Evolutionary conservation across 1,139 yeast species (phyloP), one percentile per base, ranked within the genome.

Genomic region (Yamadazyma dushanensis): DNA sequence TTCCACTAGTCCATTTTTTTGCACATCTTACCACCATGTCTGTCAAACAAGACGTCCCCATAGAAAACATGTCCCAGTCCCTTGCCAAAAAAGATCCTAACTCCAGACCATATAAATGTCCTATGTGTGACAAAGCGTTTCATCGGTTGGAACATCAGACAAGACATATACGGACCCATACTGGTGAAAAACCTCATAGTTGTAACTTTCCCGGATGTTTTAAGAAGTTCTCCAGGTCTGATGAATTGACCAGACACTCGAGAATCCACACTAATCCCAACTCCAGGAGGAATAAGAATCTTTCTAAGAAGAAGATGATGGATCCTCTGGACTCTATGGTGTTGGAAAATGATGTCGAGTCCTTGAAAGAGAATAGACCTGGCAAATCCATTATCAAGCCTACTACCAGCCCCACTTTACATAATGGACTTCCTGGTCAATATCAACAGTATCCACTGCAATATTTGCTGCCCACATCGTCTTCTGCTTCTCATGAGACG

Each of bases 61-160:
- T 19, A 8, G 25, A 16, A 3, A 22, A 16, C 23, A 8, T 10
- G 9, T 15, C 22, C 13, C 35, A 32, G 17, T 11, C 14, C 3
- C 27, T 25, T 15, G 16, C 29, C 7, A 39, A 34, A 36, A 58
- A 57, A 43, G 66, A 60, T 36, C 60, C 63, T 8, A 34, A 49
- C 24, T 53, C 59, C 9, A 56, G 94, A 47, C 97, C 97, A 4
- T 89, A 86, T 68, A 85, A 87, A 57, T 90, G 97, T 53, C 90
- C 96, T 13, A 76, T 85, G 55, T 90, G 97, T 61, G 84, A 83
- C 38, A 87, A 90, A 65, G 95, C 96, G 1, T 90, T 90, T 57
- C 95, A 88, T 55, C 72, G 97, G 34, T 66, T 89, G 33, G 97
- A 90, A 59, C 97, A 90, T 60, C 96, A 88, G 57, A 89, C 96